Base-by-base conservation (phyloP, 345 rosid species). In the Nephelium lappaceum region DNA sequence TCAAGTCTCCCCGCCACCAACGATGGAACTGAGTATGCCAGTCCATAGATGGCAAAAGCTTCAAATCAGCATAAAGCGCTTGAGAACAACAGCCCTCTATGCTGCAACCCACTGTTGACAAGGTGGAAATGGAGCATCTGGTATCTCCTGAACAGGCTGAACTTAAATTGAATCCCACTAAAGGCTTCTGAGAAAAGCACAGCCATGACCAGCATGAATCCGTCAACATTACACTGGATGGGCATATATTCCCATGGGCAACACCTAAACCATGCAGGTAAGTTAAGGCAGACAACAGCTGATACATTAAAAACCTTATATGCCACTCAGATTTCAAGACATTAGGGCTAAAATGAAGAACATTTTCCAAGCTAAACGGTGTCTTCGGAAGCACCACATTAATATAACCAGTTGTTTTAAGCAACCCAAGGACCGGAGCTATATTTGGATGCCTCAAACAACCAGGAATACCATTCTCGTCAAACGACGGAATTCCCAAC, bases 1-100 rank as follows among this genome's bases (percentile, higher is more conserved):
- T 91, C 79, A 92, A 69, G 74, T 93, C 98, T 75, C 98, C 97
- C 75, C 75, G 90, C 98, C 95, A 93, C 98, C 98, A 95, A 80
- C 74, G 86, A 77, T 81, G 77, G 81, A 93, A 95, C 76, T 82
- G 89, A 75, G 84, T 75, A 79, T 81, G 85, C 97, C 98, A 95
- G 73, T 93, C 92, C 65, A 83, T 67, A 64, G 84, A 79, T 61
- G 79, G 82, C 57, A 89, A 89, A 73, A 95, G 84, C 78, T 87
- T 92, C 80, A 91, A 78, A 83, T 92, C 92, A 53, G 91, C 85
- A 72, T 89, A 92, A 69, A 95, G 87, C 21, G 78, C 88, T 79
- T 80, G 83, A 76, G 83, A 84, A 77, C 82, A 86, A 85, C 97
- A 95, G 74, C 63, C 85, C 60, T 89, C 89, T 3, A 73, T 79